Base-by-base conservation (phyloP, 179 eudicot genomes). In the Carnegiea gigantea region DNA sequence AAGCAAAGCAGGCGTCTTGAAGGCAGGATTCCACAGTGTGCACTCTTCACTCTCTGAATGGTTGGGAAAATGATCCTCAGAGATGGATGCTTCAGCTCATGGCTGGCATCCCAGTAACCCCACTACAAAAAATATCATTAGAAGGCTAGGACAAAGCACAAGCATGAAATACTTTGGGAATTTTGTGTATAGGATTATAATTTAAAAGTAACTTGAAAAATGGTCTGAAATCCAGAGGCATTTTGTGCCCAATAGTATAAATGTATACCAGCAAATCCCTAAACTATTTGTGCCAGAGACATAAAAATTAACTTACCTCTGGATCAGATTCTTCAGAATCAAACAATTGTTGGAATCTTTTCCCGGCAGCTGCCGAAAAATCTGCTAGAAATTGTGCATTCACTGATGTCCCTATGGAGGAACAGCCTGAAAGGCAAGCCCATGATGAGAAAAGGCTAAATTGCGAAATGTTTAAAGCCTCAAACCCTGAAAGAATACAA, bases 261-360 rank as follows among this genome's bases (percentile, higher is more conserved):
- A 24, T 12, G 72, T 51, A 64, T 12, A 83, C 15, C 21, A 78
- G 79, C 43, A 28, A 24, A 54, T 11, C 51, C 2, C 26, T 67
- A 48, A 84, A 83, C 68, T 38, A 73, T 23, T 30, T 64, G 38
- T 67, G 18, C 75, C 20, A 74, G 70, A 62, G 5, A 82, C 40
- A 79, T 75, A 60, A 64, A 9, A n/a, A 73, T 44, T 21, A 76
- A 78, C 83, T 87, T 82, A 95, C 99, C 88, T 95, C 93, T 65
- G 98, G 99, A 80, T 95, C 99, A 36, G 99, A 95, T 84, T 95
- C 98, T 81, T 95, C 90, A 23, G 99, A 95, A 77, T 93, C 98
- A 60, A 83, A 83, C 73, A 77, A 80, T 76, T 87, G 86, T 49
- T 80, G 79, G 30, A 94, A 86, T 84, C 81, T 87, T 88, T 95